Evolutionary conservation across 768 basidiomycete genomes (phyloP), one percentile per base, ranked within the genome.

Genomic region (Clitopilus passeckerianus): DNA sequence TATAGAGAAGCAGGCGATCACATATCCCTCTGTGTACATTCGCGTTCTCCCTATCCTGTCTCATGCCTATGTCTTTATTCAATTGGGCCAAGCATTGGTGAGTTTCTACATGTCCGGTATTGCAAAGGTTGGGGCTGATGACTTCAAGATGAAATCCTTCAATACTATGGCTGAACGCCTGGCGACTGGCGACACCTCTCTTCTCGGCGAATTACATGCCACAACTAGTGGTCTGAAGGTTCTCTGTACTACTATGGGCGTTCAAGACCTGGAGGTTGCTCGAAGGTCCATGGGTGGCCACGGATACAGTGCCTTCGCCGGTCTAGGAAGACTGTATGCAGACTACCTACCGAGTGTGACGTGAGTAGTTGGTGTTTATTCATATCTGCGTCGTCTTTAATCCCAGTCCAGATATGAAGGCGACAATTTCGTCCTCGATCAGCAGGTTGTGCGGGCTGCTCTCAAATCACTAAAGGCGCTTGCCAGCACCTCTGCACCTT

Each of bases 201-300:
- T 85, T 27, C 79, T 92, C n/a, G 80, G 84, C 0, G 89, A 91
- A 61, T 79, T 89, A 67, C 90, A 92, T 64, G 85, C 86, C 0
- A 83, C 80, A 9, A 84, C 87, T 9, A 86, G 85, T 65, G 88
- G 85, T 0, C 74, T 91, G 22, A 92, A 92, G 68, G 77, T 83
- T 3, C 75, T 87, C 30, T 82, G 80, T 3, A 79, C 82, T 0
- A 76, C 79, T 0, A 68, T 75, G n/a, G 74, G 77, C 5, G 77
- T 84, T 1, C 77, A 77, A 34, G 86, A 87, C 62, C 65, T 89
- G 12, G 89, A 90, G 69, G 79, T 75, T 6, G 85, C 87, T 2
- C 80, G 89, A 7, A 80, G 87, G 15, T 80, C 86, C 0, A 82
- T 91, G 80, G 90, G 90, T 55, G 90, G 90, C 3, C 90, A 92